Evolutionary conservation across 805 yeast genomes (phyloP), one percentile per base, ranked within the genome.

Genomic region (Zygosaccharomyces gambellarensis): DNA sequence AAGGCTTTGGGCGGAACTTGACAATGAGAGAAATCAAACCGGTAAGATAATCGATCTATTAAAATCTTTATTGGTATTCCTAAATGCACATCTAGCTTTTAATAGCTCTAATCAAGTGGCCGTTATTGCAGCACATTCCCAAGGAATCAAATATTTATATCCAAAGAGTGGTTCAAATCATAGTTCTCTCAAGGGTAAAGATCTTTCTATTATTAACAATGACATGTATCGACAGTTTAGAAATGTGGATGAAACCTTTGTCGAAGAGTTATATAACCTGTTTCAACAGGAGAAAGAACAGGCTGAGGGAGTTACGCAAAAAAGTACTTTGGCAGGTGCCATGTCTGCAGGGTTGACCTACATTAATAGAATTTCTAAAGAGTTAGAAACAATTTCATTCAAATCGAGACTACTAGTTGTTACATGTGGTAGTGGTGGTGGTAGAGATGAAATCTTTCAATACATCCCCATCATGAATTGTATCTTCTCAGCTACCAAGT

Each of bases 381-480:
- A 78, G 17, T 79, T 78, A 10, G 75, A 71, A 12, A 62, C 60
- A 23, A 62, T 69, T 2, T 55, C 67, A 3, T 60, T 86, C 50
- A 82, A 85, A 44, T 82, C 97, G 0, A 76, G 90, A 43, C 70
- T 85, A 5, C 58, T 87, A 51, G 75, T 83, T 10, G 64, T 86
- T 3, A 67, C 71, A 3, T 65, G 71, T 42, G 70, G 70, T 30
- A 59, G 63, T 28, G 80, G 82, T 51, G 77, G 89, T 23, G 81
- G 84, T 55, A 88, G 82, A 53, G 90, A 88, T 58, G 82, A 81
- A 48, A 81, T 89, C 4, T 73, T 88, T 46, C 88, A 87, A 50
- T 95, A 94, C 65, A 87, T 92, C 39, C 87, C 97, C 4, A 83
- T 89, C 39, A 94, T 94, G 98, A 94, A 94, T 67, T 78, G 94